phyloP scores from a whole-genome alignment of 192 early-diverging fungal species.

The Backusella liffmaniae region DNA sequence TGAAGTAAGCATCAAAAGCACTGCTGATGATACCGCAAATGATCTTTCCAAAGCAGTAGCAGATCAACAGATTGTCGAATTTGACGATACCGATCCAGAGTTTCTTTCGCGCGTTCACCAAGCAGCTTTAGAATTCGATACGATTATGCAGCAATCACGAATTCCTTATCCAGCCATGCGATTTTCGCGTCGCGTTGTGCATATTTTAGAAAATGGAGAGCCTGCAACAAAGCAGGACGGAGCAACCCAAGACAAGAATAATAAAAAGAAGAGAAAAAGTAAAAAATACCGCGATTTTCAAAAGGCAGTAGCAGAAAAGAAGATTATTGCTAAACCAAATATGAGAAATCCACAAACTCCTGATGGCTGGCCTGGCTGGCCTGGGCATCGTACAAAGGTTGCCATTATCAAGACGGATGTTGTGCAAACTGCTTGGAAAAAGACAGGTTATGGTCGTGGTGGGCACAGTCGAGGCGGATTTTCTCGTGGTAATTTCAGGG shows the following conservation, averaged over 20 bases:
- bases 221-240: not conserved
- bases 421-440: not conserved
- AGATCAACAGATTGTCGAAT: conserved; percentile 18
- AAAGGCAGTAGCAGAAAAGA: conserved; percentile 18
- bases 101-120: conserved; percentile 5
- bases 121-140: conserved; percentile 12
- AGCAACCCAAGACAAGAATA: not conserved
- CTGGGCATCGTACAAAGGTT: conserved; percentile 17
- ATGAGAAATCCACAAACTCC: conserved; percentile 32
- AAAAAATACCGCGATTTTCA: conserved; percentile 27
- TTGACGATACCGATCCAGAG: conserved; percentile 29
- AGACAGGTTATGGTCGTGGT: not conserved
- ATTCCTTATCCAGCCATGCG: conserved; percentile 14
- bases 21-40: not conserved
- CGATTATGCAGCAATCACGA: conserved; percentile 28
- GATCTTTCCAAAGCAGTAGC: conserved; percentile 17
- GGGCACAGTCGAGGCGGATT: not conserved
- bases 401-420: conserved; percentile 18
- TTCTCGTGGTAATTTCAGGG: not conserved
- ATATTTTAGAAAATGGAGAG: conserved; percentile 3
- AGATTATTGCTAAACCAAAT: conserved; percentile 3
- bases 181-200: conserved; percentile 18
- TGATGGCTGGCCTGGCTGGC: conserved; percentile 36
- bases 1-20: conserved; percentile 21
- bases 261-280: conserved; percentile 25